These are phyloP conservation scores for Tuber aestivum DNA, from an alignment of 495 filamentous ascomycete genomes.

Conservation along the genomic window DNA sequence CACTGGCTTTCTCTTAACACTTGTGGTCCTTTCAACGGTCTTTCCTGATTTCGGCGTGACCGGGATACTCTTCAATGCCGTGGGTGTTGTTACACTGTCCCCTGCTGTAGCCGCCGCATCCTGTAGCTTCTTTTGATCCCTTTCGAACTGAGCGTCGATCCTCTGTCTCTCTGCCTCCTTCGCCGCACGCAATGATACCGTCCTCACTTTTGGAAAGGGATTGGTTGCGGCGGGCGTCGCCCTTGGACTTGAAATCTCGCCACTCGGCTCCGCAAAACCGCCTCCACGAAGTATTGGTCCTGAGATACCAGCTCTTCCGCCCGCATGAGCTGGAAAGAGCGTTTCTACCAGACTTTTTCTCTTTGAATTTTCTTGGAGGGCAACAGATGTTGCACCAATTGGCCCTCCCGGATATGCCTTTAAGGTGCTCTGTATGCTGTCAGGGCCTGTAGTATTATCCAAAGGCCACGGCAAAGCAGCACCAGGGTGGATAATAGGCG, in stretches of 20 bases:
- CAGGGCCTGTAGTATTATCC: neutral
- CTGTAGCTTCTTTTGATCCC: constrained; percentile 26
- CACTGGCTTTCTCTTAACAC: constrained; percentile 31
- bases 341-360: constrained; percentile 27
- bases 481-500: constrained; percentile 38
- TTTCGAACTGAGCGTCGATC: constrained; percentile 31
- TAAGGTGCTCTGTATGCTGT: constrained; percentile 15
- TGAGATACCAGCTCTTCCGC: constrained; percentile 29
- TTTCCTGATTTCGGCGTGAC: constrained; percentile 3
- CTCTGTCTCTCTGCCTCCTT: constrained; percentile 30
- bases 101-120: constrained; percentile 2
- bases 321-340: constrained; percentile 19
- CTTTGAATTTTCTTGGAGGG: constrained; percentile 2
- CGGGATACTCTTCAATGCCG: neutral
- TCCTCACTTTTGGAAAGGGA: constrained; percentile 25
- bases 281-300: constrained; percentile 24
- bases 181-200: constrained; percentile 28
- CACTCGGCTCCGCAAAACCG: constrained; percentile 3
- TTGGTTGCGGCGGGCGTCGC: constrained; percentile 7
- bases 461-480: constrained; percentile 29
- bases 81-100: neutral
- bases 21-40: constrained; percentile 12
- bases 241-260: constrained; percentile 1
- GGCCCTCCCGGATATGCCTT: constrained; percentile 6
- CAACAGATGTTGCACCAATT: neutral